Conservation (phyloP, 305 asterid species). For the Fraxinus platypoda region DNA sequence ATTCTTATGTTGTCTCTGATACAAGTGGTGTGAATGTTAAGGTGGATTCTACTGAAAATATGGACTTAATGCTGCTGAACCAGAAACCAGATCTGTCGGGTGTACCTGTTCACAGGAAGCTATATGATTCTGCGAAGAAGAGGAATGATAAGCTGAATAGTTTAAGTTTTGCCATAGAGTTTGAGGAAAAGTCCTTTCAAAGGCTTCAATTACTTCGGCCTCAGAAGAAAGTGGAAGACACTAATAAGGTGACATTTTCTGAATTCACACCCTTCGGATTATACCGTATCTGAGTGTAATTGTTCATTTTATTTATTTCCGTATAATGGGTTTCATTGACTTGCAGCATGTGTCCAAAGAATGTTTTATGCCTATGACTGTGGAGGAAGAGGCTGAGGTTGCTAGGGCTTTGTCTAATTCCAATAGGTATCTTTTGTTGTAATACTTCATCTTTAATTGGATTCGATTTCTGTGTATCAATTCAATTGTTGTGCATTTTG, state of each 20-base stretch:
- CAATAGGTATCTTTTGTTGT: slow-evolving; percentile 38
- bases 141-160: slow-evolving; percentile 32
- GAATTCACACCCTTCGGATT: not conserved
- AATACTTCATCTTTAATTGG: slow-evolving; percentile 5
- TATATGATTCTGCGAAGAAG: slow-evolving; percentile 27
- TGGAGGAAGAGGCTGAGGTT: slow-evolving; percentile 54
- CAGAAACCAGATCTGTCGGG: slow-evolving; percentile 24
- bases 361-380: slow-evolving; percentile 60
- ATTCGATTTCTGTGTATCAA: not conserved
- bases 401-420: slow-evolving; percentile 36
- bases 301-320: not conserved
- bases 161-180: slow-evolving; percentile 36
- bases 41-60: slow-evolving; percentile 33
- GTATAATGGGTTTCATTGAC: slow-evolving; percentile 18
- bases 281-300: not conserved
- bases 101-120: slow-evolving; percentile 34
- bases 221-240: slow-evolving; percentile 36
- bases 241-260: slow-evolving; percentile 36
- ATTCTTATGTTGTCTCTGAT: slow-evolving; percentile 41
- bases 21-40: slow-evolving; percentile 30
- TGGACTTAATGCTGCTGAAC: slow-evolving; percentile 25
- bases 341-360: slow-evolving; percentile 50
- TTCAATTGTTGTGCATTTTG: slow-evolving; percentile 10
- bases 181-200: slow-evolving; percentile 25
- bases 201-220: slow-evolving; percentile 31